phyloP scores from a whole-genome alignment of 805 yeast species.

The Wickerhamomyces sydowiorum region DNA sequence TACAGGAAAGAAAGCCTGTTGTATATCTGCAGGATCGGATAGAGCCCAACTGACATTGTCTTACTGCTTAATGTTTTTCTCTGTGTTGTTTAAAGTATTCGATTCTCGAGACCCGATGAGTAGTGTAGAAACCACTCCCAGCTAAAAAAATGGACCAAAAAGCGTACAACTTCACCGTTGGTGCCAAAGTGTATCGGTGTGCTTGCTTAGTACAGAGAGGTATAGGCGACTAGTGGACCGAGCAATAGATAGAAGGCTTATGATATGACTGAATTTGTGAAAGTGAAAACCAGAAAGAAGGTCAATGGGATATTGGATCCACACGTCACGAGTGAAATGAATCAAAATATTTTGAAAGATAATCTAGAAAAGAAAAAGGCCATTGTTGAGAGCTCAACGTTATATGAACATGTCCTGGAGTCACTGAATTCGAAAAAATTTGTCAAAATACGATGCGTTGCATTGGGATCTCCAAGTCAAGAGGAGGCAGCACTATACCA shows the following conservation, averaged over 20 bases:
- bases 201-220: too few relatives aligned
- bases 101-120: neutral
- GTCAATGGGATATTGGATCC: neutral
- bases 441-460: conserved; percentile 53
- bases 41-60: too few relatives aligned
- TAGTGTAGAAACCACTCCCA: neutral
- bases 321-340: neutral
- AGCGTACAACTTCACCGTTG: neutral
- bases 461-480: conserved; percentile 61
- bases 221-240: too few relatives aligned
- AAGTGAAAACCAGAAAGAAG: conserved; percentile 1
- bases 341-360: conserved; percentile 3
- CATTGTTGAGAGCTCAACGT: conserved; percentile 19
- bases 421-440: conserved; percentile 12
- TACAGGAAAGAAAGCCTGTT: too few relatives aligned
- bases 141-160: neutral
- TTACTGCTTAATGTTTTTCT: too few relatives aligned
- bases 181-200: too few relatives aligned
- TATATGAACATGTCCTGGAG: conserved; percentile 23
- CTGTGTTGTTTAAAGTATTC: too few relatives aligned
- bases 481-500: conserved; percentile 62
- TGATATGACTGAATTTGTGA: conserved; percentile 1
- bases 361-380: conserved; percentile 14
- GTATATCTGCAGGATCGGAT: too few relatives aligned
- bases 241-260: too few relatives aligned